Percentiles rank a stretch among this genome's conserved stretches.
Evolutionary conservation across 2,329 filamentous ascomycete genomes (phyloP).

Genomic region (Karstenula rhodostoma): DNA sequence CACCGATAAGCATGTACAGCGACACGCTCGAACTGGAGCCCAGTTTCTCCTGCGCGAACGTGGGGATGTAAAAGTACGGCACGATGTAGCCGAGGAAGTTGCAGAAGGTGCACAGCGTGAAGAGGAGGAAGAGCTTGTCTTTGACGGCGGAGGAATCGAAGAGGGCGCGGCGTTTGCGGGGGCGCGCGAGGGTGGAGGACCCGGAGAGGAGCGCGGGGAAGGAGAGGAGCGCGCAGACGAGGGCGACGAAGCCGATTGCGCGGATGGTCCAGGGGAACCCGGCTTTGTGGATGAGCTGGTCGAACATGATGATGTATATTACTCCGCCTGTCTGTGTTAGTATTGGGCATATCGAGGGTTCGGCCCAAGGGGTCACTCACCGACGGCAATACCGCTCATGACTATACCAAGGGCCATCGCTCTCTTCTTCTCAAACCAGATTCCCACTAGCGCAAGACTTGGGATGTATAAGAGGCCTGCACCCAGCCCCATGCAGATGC

Average conservation of each 20-base stretch:
- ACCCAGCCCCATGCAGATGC: slow-evolving; percentile 57
- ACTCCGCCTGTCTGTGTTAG: slow-evolving; percentile 40
- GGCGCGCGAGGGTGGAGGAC: slow-evolving; percentile 33
- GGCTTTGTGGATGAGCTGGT: slow-evolving; percentile 32
- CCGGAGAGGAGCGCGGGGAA: slow-evolving; percentile 47
- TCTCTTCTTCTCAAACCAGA: slow-evolving; percentile 46
- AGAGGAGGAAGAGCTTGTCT: slow-evolving; percentile 46
- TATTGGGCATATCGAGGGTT: not conserved
- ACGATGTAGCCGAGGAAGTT: slow-evolving; percentile 50
- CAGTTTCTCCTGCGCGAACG: slow-evolving; percentile 42
- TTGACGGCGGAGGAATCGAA: slow-evolving; percentile 45
- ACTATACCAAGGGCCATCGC: slow-evolving; percentile 47
- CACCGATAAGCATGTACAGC: slow-evolving; percentile 42
- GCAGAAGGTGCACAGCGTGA: slow-evolving; percentile 44
- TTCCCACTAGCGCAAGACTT: slow-evolving; percentile 46
- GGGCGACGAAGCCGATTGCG: slow-evolving; percentile 45
- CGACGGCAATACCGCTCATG: slow-evolving; percentile 50
- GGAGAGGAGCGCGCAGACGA: slow-evolving; percentile 40
- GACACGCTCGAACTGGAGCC: slow-evolving; percentile 39
- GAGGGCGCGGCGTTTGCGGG: slow-evolving; percentile 40
- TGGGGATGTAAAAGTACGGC: slow-evolving; percentile 50
- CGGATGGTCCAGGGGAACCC: slow-evolving; percentile 50
- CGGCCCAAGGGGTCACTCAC: slow-evolving; percentile 24
- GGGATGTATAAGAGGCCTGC: slow-evolving; percentile 49
- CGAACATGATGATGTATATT: slow-evolving; percentile 49